Base-by-base conservation (phyloP, 1,139 yeast genomes). In the Blastobotrys indianensis region DNA sequence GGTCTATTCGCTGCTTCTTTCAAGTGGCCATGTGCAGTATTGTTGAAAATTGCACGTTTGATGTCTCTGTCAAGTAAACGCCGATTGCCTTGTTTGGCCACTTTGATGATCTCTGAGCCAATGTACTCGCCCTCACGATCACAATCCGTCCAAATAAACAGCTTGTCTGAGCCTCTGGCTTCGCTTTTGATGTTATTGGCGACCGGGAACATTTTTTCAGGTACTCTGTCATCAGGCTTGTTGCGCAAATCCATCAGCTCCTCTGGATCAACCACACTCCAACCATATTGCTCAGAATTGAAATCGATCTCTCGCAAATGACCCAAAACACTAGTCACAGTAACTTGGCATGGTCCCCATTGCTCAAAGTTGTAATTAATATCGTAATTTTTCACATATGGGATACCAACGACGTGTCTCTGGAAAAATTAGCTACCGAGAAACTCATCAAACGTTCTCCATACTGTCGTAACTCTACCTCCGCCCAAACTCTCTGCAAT, bases 101-200 rank as follows among this genome's bases (percentile, higher is more conserved):
- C 83, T 29, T 63, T 67, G 30, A 86, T 58, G 20, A 94, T 78
- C 60, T 92, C 97, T 70, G 77, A 80, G 0, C 98, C 99, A 50
- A 94, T 94, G 61, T 82, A 84, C 64, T 94, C 99, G 1, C 99
- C 99, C 61, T 94, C 99, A 37, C 98, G 73, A 70, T 94, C 99
- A 66, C 97, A 92, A 73, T 94, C 99, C 1, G 98, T 94, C 98
- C 98, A 94, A 8, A 94, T 87, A 84, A 86, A 85, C 51, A 94
- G 67, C 41, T 71, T 69, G 43, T 79, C 75, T 4, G 85, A 77
- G 29, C 57, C 60, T 34, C 81, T 62, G 2, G 92, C 86, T 59
- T 88, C 90, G 3, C 65, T 65, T 33, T 75, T 65, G 41, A 94
- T 86, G 60, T 92, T 92, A n/a, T 72, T 68, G 13, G 82, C 82